Evolutionary conservation across 2,329 filamentous ascomycete species (phyloP).

Genomic region (Xylaria sp.): DNA sequence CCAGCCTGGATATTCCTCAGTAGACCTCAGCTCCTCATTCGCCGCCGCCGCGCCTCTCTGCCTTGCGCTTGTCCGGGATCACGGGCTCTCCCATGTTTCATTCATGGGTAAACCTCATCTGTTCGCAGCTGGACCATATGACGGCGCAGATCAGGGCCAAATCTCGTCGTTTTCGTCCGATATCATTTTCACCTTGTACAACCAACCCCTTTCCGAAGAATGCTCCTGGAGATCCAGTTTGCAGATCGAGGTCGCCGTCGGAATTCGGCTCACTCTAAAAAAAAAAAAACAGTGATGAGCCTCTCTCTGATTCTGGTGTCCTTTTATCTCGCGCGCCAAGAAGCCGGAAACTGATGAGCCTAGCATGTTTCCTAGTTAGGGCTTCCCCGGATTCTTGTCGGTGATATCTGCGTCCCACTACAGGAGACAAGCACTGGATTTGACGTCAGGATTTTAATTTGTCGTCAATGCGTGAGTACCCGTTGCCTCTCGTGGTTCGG

Average conservation of each 20-base stretch:
- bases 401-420: not conserved
- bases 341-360: not conserved
- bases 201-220: not conserved
- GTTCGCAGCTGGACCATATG: not conserved
- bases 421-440: not conserved
- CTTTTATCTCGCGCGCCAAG: conserved; percentile 16
- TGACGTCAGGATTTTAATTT: conserved; percentile 10
- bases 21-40: not conserved
- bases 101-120: not conserved
- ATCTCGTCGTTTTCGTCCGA: not conserved
- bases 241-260: conserved; percentile 8
- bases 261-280: not conserved
- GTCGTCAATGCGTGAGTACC: not conserved
- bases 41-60: not conserved
- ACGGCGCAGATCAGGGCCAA: not conserved
- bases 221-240: not conserved
- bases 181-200: not conserved
- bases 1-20: not conserved
- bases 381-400: conserved; percentile 14
- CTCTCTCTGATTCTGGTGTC: conserved; percentile 11
- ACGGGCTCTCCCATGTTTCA: not conserved
- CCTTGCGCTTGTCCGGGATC: not conserved
- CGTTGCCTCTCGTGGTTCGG: not conserved
- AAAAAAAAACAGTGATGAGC: no score
- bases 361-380: conserved; percentile 3